Conservation (phyloP, 176 grass and related monocot genomes). For the Pontederia paniculata region DNA sequence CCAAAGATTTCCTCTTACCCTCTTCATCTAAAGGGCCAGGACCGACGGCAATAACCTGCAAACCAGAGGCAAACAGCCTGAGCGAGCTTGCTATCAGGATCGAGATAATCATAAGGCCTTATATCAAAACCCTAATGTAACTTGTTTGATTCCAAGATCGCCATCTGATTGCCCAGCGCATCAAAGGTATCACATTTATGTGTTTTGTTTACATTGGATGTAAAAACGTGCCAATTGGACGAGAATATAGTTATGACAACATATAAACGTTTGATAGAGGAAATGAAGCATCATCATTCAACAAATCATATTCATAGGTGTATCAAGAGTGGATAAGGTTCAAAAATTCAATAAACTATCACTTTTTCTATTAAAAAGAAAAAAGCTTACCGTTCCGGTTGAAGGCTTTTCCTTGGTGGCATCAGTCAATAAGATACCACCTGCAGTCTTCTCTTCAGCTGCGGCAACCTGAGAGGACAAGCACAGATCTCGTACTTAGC, state of each 20-base stretch:
- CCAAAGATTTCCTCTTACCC: slow-evolving; percentile 35
- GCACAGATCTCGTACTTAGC: not conserved
- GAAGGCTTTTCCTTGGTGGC: slow-evolving; percentile 50
- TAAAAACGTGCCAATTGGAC: too few species aligned
- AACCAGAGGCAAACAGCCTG: too few species aligned
- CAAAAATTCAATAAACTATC: not conserved
- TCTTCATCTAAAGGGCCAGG: slow-evolving; percentile 41
- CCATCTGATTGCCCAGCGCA: too few species aligned
- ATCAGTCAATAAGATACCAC: slow-evolving; percentile 49
- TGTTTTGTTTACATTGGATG: too few species aligned
- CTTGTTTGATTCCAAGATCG: too few species aligned
- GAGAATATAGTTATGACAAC: too few species aligned
- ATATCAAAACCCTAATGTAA: too few species aligned
- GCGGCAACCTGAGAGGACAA: slow-evolving; percentile 35
- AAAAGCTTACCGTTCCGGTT: slow-evolving; percentile 44
- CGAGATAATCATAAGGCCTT: slow-evolving; percentile 7
- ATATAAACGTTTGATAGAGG: not conserved
- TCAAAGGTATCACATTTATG: too few species aligned
- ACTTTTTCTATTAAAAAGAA: not conserved
- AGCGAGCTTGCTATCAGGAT: too few species aligned
- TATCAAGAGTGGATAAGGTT: too few species aligned
- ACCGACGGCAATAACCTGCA: slow-evolving; percentile 35
- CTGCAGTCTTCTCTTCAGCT: slow-evolving; percentile 50
- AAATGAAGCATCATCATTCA: not conserved
- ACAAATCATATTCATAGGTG: not conserved